Evolutionary conservation across 192 early-diverging fungal species (phyloP), one percentile per base, ranked within the genome.

Genomic region (Coemansia reversa): DNA sequence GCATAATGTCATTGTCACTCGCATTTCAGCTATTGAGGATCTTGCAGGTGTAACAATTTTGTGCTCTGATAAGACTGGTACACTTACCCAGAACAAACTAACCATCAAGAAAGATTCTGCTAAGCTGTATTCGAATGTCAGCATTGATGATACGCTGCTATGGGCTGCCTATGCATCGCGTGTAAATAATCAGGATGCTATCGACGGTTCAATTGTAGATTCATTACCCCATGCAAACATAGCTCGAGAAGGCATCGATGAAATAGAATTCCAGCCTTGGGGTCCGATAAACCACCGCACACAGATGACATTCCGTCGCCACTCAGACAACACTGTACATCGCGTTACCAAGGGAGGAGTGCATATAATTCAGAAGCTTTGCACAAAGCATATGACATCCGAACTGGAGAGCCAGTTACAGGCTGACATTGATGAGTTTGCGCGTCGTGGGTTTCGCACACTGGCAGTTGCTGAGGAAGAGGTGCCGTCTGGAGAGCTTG

Each of bases 31-130:
- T 19, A 90, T 93, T 61, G 90, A 91, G 70, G 88, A 89, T 67
- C 86, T 90, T 75, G 87, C 88, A 20, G 87, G 86, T 68, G 88
- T 90, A 29, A 89, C 87, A 59, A 88, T 90, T 61, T 88, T 94
- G 67, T 94, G 91, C 83, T 92, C 92, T 20, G 93, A 95, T 83
- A 96, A 96, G 85, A 96, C 94, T 48, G 94, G 92, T 66, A 96
- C 94, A 16, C 84, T 96, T 28, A 96, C 94, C 22, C 70, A 93
- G n/a, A 96, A 94, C 85, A 86, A 91, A 73, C 83, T 89, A 23
- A 86, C 85, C 67, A 86, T 91, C 63, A 87, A 87, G 72, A 79
- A 79, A 45, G 72, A 86, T 65, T 86, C 88, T 61, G 83, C 91
- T 73, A 88, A 83, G 73, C 70, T 78, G 69, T 92, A 92, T 69